Base-by-base conservation (phyloP, 257 asterid genomes). In the Osmanthus fragrans region DNA sequence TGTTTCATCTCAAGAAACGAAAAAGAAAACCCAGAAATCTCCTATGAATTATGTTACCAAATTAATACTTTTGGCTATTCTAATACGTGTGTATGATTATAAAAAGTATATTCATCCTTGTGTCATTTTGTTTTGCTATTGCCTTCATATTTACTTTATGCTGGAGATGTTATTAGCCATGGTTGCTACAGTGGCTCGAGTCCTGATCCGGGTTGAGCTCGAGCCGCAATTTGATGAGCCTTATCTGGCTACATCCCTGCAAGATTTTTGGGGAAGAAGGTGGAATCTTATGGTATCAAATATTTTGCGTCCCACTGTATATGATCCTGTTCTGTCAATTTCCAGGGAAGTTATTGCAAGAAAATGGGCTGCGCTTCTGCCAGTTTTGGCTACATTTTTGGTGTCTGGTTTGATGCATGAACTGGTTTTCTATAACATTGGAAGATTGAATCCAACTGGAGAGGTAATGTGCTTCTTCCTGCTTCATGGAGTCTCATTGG, bases 391-490 rank as follows among this genome's bases (percentile, higher is more conserved):
- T 0, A 74, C 92, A 0, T 91, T 91, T 56, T 11, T 87, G 32
- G 92, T 87, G 0, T 91, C 96, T 0, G 96, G 96, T 19, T 5
- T 91, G 16, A 89, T 89, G 96, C 96, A 91, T 23, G 96, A 91
- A 77, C 80, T 89, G 37, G 80, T 91, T 30, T 83, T 89, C 25
- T 91, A 86, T 34, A 79, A 83, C 72, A 58, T 91, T 19, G 88
- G 88, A 11, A 79, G 91, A 21, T 36, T 34, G 84, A 81, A 64
- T 32, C 92, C 96, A 8, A 84, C 72, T 0, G 91, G 96, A 0
- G 81, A 83, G 42, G 82, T 85, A 56, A 74, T 76, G 42, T 78
- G 78, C 15, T 91, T 83, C 74, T 91, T 87, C 9, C 23, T 89
- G 29, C 4, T 89, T 34, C 92, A 89, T 27, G 94, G 94, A 37